phyloP scores from a whole-genome alignment of 2,329 filamentous ascomycete genomes.

The Phialophora expanda region DNA sequence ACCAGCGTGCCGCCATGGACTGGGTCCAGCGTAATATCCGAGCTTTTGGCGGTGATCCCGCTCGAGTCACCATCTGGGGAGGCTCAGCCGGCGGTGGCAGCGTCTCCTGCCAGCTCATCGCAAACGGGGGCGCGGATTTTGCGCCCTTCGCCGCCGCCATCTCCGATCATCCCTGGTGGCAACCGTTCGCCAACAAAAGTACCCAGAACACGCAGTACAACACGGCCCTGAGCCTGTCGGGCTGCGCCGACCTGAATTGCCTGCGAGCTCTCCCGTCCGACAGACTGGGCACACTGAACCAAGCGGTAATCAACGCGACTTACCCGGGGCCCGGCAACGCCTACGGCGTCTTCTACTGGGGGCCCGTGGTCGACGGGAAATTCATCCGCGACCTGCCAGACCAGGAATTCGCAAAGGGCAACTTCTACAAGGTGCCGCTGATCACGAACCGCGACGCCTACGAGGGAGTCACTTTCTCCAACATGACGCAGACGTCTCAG shows the following conservation, averaged over 20 bases:
- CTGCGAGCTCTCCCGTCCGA: conserved; percentile 16
- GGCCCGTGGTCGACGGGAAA: conserved; percentile 43
- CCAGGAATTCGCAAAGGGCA: conserved; percentile 43
- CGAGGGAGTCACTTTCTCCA: conserved; percentile 48
- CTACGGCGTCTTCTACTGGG: conserved; percentile 29
- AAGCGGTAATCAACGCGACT: conserved; percentile 20
- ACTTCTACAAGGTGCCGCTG: conserved; percentile 44
- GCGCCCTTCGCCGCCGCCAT: conserved; percentile 53
- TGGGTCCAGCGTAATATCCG: conserved; percentile 48
- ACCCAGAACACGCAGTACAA: conserved; percentile 46
- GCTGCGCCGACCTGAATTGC: conserved; percentile 45
- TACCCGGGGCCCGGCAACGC: conserved; percentile 22
- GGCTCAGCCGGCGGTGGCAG: conserved; percentile 36
- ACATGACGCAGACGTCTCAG: conserved; percentile 41
- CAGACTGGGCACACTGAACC: conserved; percentile 21
- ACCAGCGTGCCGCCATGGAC: conserved; percentile 46
- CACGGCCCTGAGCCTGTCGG: conserved; percentile 53
- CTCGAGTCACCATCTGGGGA: conserved; percentile 47
- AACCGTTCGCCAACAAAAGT: conserved; percentile 42
- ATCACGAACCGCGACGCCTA: conserved; percentile 47
- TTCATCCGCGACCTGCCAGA: conserved; percentile 44
- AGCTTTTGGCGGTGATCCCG: conserved; percentile 46
- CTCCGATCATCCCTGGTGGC: conserved; percentile 47
- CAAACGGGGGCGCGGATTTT: conserved; percentile 46
- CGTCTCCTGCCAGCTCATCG: conserved; percentile 43